Evolutionary conservation across 148 eudicot genomes (phyloP).

Genomic region (Vaccinium myrtillus): DNA sequence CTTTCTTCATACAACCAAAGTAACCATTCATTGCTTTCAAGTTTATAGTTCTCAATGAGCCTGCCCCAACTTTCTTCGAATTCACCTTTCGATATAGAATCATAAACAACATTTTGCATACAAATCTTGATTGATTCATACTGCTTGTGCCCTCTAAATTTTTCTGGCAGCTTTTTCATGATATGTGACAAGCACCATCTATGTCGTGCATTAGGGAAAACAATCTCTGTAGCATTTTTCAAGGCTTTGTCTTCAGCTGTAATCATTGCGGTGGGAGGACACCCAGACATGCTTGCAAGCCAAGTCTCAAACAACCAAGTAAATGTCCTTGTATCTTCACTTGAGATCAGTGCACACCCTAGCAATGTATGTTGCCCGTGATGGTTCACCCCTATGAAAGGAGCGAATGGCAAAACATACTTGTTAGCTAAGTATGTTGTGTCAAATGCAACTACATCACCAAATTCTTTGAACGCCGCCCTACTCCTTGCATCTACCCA

Average conservation of each 20-base stretch:
- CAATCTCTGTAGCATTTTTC: not conserved
- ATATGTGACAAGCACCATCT: conserved; percentile 4
- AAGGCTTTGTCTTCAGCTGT: not conserved
- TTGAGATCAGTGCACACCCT: not conserved
- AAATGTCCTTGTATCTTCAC: not conserved
- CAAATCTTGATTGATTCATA: not conserved
- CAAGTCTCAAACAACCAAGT: not conserved
- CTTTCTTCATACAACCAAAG: not conserved
- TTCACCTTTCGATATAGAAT: not conserved
- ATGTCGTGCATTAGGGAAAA: not conserved
- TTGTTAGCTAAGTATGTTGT: not conserved
- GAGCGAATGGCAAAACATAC: not conserved
- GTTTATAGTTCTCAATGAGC: not conserved
- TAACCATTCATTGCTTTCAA: conserved; percentile 4
- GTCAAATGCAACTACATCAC: not conserved
- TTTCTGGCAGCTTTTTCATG: conserved; percentile 1
- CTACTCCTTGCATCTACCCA: not conserved
- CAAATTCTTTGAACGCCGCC: conserved; percentile 1
- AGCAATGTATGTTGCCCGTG: not conserved
- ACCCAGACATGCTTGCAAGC: not conserved
- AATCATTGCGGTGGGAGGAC: not conserved
- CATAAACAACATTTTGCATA: not conserved
- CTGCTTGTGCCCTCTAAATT: not conserved
- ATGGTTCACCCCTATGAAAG: not conserved
- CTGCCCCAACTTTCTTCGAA: not conserved